Base-by-base conservation (phyloP, 2,329 filamentous ascomycete species). In the Botrytis byssoidea region DNA sequence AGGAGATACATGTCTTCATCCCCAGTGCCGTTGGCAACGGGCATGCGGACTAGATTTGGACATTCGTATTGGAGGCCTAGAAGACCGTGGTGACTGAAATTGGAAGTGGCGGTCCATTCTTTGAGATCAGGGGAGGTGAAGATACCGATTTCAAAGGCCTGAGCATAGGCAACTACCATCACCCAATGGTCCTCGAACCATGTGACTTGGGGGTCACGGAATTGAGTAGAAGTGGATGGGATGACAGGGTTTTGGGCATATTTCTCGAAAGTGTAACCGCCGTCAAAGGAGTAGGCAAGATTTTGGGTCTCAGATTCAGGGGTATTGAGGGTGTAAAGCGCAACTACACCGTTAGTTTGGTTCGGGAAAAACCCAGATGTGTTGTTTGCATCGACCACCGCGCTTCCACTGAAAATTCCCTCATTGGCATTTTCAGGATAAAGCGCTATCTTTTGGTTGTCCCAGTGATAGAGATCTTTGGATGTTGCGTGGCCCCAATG, bases 401-500 rank as follows among this genome's bases (percentile, higher is more conserved):
- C 35, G 89, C 82, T 0, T 91, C 88, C 10, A 84, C 85, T 66
- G 86, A 89, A 37, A 89, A 87, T 86, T 72, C 80, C 82, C 29
- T 85, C 79, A 42, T 84, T 82, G 0, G 84, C 29, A 37, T 32
- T 82, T 10, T 73, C 77, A 0, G 86, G 86, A 64, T 83, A 88
- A 6, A 92, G 82, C 16, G 89, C 89, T 75, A 92, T 88, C 8
- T 87, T 86, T 77, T 91, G 89, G 75, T 91, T 91, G 1, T 83
- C 83, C 90, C 90, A 92, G 74, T 87, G 86, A 77, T 89, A 91
- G 1, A 92, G 82, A 77, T 92, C 89, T 22, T 81, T 78, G 46
- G 86, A 89, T 1, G 89, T 91, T 3, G 89, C 89, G 77, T 92
- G 90, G 16, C 90, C 90, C 90, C 90, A 92, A 77, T 91, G 89